Evolutionary conservation across 768 basidiomycete species (phyloP), one percentile per base, ranked within the genome.

Genomic region (Suillus sp.): DNA sequence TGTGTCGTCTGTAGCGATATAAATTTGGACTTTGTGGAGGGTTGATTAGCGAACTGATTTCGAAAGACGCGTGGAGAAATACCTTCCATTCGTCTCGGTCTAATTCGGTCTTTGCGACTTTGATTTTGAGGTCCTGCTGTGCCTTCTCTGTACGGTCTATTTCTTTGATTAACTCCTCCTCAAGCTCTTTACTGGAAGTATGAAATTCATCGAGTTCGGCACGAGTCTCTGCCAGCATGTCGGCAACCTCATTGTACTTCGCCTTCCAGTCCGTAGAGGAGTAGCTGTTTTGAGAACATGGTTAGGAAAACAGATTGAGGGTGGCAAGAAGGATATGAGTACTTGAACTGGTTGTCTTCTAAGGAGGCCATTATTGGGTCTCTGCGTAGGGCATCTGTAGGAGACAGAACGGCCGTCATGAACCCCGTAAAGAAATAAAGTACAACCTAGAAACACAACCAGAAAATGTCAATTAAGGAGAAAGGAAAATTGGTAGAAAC

Each of bases 1-100:
- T 98, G 92, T 38, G 82, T 89, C 38, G 92, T 93, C 81, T 95
- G 93, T 56, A 95, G 84, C 53, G 88, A 84, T 85, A 93, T 88
- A 77, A 93, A 95, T 78, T 93, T 93, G 73, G 81, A 80, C 90
- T 92, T 70, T 58, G 56, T 40, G 50, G 65, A 60, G 61, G 59
- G 45, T 43, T 67, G 60, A 59, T 61, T 30, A 62, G 57, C 13
- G 32, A 42, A 42, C 16, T 40, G 54, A 32, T 11, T 11, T 40
- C 37, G 16, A 42, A 51, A 50, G 35, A 62, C 45, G 51, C 32
- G 34, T 7, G 25, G 25, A 1, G 27, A 77, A 85, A 60, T 63
- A 94, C 95, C 89, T 96, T 96, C 95, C 95, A 96, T 35, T 94
- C 90, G 66, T 96, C 94, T 66, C 88, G 83, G 72, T 95, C 94